phyloP scores from a whole-genome alignment of 1,139 yeast species.

The Entelexis paramagnoliae region DNA sequence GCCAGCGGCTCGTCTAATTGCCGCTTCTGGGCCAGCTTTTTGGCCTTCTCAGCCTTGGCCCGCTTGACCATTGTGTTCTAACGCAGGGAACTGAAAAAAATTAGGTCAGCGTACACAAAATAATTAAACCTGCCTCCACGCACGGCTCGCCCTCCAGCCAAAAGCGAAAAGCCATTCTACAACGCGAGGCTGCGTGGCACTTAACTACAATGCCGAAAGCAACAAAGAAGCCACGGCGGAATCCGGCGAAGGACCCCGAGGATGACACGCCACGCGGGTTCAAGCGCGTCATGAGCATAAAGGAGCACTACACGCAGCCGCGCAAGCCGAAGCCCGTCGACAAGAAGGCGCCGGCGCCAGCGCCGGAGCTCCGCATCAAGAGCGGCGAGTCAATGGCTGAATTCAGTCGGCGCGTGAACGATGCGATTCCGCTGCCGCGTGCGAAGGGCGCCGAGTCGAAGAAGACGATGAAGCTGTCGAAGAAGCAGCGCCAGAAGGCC shows the following conservation, averaged over 20 bases:
- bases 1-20: conserved; percentile 9
- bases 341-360: not conserved
- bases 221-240: not conserved
- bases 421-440: conserved; percentile 33
- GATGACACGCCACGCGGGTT: conserved; percentile 32
- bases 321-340: conserved; percentile 7
- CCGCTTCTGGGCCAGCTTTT: conserved; percentile 6
- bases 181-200: too few relatives aligned
- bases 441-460: conserved; percentile 30
- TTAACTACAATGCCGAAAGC: not conserved
- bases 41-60: conserved; percentile 4
- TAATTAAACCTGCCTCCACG: not conserved
- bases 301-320: conserved; percentile 4
- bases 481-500: conserved; percentile 27
- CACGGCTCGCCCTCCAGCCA: too few relatives aligned
- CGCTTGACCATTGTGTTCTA: not conserved
- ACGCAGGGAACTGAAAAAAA: conserved; percentile 6
- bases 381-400: conserved; percentile 33
- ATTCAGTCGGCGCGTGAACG: conserved; percentile 34
- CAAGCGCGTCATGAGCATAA: conserved; percentile 26
- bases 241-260: conserved; percentile 18
- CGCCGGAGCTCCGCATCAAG: conserved; percentile 13
- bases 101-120: conserved; percentile 3
- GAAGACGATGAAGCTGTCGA: conserved; percentile 25
- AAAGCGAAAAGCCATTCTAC: too few relatives aligned